Base-by-base conservation (phyloP, 306 rosid genomes). In the Cucumis hystrix region DNA sequence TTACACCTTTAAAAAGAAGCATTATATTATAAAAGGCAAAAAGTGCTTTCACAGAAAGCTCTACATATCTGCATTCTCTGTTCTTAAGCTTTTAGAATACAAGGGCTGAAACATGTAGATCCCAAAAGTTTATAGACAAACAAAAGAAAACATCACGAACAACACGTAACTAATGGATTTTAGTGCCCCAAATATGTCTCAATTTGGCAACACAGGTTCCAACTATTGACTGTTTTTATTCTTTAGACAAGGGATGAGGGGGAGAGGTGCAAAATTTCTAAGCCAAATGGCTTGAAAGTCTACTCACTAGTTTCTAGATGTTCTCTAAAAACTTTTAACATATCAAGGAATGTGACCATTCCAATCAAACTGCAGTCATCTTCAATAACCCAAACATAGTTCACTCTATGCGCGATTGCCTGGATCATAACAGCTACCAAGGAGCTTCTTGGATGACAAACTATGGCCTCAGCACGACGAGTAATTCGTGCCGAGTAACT, bases 371-470 rank as follows among this genome's bases (percentile, higher is more conserved):
- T 88, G 80, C 93, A 90, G 52, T 90, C 99, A 76, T 92, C 98
- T 74, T 91, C 98, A 39, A 90, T 83, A 28, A 95, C 99, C 99
- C 99, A 95, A 58, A 92, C 86, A 55, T 95, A 95, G 74, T 91
- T 95, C 52, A 89, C 99, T 37, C 99, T 85, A 21, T 95, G 97
- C 80, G 99, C 97, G 61, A 95, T 92, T 45, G 99, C 99, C 79
- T 95, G 99, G 74, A 95, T 95, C 93, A 95, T 89, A 73, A 89
- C 99, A 74, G 99, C 99, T 23, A 92, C 82, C 75, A 95, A 69
- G 0, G 99, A 95, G 85, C 98, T 95, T 84, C 86, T 89, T 16
- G 92, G 96, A 59, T 92, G 99, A 63, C 99, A 95, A 51, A 95
- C 97, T 20, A 91, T 89, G 37, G 97, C 98, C 82, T 95, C 99